These are phyloP conservation scores for Mucor plumbeus DNA, from an alignment of 371 early-diverging fungal genomes.

Conservation along the genomic window DNA sequence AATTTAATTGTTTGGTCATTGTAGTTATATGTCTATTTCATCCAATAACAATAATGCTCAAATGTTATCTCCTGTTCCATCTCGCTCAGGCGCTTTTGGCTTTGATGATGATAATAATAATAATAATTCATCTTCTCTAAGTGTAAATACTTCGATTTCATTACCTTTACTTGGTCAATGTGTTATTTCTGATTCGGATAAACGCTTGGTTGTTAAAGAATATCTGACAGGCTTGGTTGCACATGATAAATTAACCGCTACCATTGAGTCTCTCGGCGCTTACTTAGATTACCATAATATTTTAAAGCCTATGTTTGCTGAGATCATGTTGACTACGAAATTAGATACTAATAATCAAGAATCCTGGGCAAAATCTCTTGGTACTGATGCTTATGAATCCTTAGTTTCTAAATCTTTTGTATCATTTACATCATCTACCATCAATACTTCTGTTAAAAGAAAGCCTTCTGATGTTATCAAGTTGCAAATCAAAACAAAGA, in stretches of 20 bases:
- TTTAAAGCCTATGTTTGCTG: conserved; percentile 27
- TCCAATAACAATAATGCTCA: background rate
- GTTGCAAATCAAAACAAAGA: conserved; percentile 36
- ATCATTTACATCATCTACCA: conserved; percentile 23
- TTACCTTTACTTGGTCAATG: conserved; percentile 12
- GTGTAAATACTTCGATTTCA: background rate
- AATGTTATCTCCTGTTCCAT: conserved; percentile 8
- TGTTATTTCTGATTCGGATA: background rate
- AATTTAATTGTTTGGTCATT: background rate
- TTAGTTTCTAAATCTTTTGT: conserved; percentile 26
- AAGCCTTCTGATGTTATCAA: conserved; percentile 26
- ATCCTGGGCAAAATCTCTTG: conserved; percentile 16
- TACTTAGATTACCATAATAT: conserved; percentile 25
- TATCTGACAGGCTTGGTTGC: conserved; percentile 31
- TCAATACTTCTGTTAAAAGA: conserved; percentile 17
- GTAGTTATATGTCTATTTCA: background rate
- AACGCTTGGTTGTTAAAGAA: conserved; percentile 9
- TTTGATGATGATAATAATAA: background rate
- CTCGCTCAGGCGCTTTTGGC: background rate
- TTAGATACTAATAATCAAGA: background rate
- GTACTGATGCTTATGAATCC: conserved; percentile 19
- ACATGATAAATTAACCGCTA: conserved; percentile 17
- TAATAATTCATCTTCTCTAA: background rate
- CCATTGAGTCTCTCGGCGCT: conserved; percentile 20
- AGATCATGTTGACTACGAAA: conserved; percentile 24